Percentiles rank a stretch among this genome's conserved stretches.
Evolutionary conservation across 179 eudicot species (phyloP).

Genomic region (Silene noctiflora): DNA sequence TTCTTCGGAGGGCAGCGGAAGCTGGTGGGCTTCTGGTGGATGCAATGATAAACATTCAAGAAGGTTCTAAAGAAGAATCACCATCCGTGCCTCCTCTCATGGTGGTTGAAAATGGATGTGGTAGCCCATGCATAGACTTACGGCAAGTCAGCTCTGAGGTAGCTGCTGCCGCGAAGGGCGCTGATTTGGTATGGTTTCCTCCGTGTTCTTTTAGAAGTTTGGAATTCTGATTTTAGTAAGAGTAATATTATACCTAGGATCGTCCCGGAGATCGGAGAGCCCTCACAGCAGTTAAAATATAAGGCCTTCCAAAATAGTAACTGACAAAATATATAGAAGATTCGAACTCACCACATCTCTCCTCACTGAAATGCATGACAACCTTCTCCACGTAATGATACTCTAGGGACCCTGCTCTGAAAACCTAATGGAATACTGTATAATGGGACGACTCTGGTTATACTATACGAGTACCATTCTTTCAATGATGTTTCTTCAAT

Average conservation of each 20-base stretch:
- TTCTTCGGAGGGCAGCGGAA: slow-evolving; percentile 92
- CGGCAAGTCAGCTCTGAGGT: slow-evolving; percentile 97
- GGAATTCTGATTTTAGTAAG: no score
- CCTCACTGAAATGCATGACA: no score
- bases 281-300: no score
- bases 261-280: no score
- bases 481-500: background rate
- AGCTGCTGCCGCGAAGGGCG: slow-evolving; percentile 96
- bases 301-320: no score
- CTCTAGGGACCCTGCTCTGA: no score
- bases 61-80: slow-evolving; percentile 44
- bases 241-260: no score
- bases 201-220: background rate
- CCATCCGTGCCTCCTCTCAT: slow-evolving; percentile 82
- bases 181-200: slow-evolving; percentile 67
- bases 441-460: no score
- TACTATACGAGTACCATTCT: background rate
- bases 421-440: no score
- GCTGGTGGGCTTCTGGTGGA: slow-evolving; percentile 97
- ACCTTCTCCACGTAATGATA: no score
- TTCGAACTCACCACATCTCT: no score
- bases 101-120: slow-evolving; percentile 99
- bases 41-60: slow-evolving; percentile 75
- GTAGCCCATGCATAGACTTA: slow-evolving; percentile 95
- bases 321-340: no score